Base-by-base conservation (phyloP, 768 basidiomycete species). In the Mycena olivaceomarginata region DNA sequence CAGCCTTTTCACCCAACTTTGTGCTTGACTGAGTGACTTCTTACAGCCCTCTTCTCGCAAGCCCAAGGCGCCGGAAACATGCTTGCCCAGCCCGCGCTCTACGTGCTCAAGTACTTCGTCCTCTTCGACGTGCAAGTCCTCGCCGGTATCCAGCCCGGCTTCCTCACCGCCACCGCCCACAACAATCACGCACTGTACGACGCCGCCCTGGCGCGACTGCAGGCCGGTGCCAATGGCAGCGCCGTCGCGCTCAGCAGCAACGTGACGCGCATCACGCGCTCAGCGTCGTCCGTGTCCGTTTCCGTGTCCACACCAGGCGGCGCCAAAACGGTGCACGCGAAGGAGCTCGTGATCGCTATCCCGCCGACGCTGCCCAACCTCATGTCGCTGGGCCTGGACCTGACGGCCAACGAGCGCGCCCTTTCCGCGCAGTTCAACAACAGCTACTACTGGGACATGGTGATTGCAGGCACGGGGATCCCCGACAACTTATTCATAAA, bases 291-390 rank as follows among this genome's bases (percentile, higher is more conserved):
- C 16, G 59, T 60, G 59, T 37, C 59, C 37, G 59, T 60, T 16
- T 37, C 18, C 15, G 37, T 60, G 16, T 18, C 31, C 37, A 60
- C 59, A 4, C 59, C 59, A 37, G 59, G 37, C 16, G 59, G 67
- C 39, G 51, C 67, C 51, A 56, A 56, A 40, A 68, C 67, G 39
- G 67, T 68, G 67, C 31, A 68, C 39, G 67, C 67, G 67, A 68
- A 68, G 39, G 18, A 68, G 67, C 67, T 68, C 20, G 67, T 68
- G 51, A 56, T 68, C 48, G 67, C 67, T 39, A 68, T 68, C 67
- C 67, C 67, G 39, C 67, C 67, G 66, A 67, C 51, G 48, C 48
- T 68, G 67, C 48, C 48, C 51, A 68, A 56, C 67, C 51, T 56
- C 67, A 37, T 56, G 18, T 68, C 67, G 51, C 39, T 68, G 48